Conservation (phyloP, 176 grass and related monocot genomes). For the Aegilops tauschii region DNA sequence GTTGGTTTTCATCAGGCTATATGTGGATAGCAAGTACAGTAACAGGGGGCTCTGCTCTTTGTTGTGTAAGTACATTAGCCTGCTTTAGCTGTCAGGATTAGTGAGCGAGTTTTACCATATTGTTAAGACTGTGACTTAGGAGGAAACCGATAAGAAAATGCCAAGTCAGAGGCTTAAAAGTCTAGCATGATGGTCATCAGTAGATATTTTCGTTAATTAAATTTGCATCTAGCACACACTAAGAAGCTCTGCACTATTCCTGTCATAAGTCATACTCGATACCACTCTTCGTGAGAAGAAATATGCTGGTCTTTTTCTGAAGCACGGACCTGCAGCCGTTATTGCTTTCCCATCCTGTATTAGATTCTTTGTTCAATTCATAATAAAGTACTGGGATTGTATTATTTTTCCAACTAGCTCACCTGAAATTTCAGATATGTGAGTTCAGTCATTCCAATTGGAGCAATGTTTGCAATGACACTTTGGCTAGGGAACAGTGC, state of each 20-base stretch:
- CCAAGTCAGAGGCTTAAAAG: slow-evolving; percentile 1
- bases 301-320: not conserved
- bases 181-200: not conserved
- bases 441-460: slow-evolving; percentile 94
- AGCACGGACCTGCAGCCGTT: not conserved
- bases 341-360: not conserved
- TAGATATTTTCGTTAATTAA: not conserved
- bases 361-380: not conserved
- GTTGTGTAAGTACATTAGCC: not conserved
- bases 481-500: slow-evolving; percentile 98
- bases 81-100: not conserved
- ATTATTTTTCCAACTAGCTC: not conserved
- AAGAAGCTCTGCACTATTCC: not conserved
- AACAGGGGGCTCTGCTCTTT: not conserved
- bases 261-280: not conserved
- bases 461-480: slow-evolving; percentile 99
- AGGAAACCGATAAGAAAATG: not conserved
- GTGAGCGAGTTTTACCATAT: not conserved
- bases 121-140: not conserved
- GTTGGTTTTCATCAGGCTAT: not conserved
- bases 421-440: slow-evolving; percentile 73
- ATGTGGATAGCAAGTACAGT: not conserved
- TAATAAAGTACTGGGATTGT: not conserved
- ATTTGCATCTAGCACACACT: not conserved
- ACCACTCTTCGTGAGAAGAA: not conserved